These are phyloP conservation scores for Pisolithus thermaeus DNA, from an alignment of 1,284 basidiomycete genomes.

Conservation along the genomic window DNA sequence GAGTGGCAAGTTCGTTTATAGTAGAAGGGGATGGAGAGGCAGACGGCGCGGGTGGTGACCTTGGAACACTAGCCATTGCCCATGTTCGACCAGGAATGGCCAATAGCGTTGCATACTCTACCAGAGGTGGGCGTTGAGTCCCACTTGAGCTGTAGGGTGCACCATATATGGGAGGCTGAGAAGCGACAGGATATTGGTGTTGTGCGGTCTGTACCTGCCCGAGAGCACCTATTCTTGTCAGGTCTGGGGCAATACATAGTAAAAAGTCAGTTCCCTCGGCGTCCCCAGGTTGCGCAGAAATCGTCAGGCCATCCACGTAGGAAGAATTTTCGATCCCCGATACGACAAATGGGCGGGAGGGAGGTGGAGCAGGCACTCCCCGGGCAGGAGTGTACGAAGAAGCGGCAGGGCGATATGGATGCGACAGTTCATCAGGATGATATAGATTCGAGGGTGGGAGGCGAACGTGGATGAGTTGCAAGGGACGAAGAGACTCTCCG, in stretches of 20 bases:
- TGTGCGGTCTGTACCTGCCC: slow-evolving; percentile 49
- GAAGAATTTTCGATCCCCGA: slow-evolving; percentile 51
- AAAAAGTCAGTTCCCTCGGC: slow-evolving; percentile 71
- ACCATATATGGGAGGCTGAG: slow-evolving; percentile 30
- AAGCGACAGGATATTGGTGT: slow-evolving; percentile 35
- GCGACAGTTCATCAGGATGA: slow-evolving; percentile 66
- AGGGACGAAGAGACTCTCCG: slow-evolving; percentile 36
- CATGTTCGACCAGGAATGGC: slow-evolving; percentile 79
- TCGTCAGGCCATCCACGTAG: slow-evolving; percentile 58
- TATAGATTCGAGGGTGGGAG: slow-evolving; percentile 71
- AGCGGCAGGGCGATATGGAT: slow-evolving; percentile 39
- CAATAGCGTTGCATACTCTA: slow-evolving; percentile 71
- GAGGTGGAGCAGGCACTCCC: slow-evolving; percentile 33
- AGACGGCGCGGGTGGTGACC: slow-evolving; percentile 27
- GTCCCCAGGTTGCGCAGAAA: slow-evolving; percentile 68
- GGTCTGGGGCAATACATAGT: slow-evolving; percentile 71
- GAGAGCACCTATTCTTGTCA: slow-evolving; percentile 60
- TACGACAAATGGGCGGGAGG: slow-evolving; percentile 51
- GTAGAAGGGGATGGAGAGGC: slow-evolving; percentile 43
- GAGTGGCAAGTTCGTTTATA: slow-evolving; percentile 77
- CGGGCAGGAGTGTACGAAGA: slow-evolving; percentile 43
- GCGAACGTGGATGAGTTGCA: slow-evolving; percentile 73
- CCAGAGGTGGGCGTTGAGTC: slow-evolving; percentile 55
- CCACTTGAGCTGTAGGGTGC: slow-evolving; percentile 36
- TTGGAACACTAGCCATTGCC: slow-evolving; percentile 65